These are phyloP conservation scores for Chrysosporium queenslandicum DNA, from an alignment of 2,329 filamentous ascomycete genomes.

Conservation along the genomic window DNA sequence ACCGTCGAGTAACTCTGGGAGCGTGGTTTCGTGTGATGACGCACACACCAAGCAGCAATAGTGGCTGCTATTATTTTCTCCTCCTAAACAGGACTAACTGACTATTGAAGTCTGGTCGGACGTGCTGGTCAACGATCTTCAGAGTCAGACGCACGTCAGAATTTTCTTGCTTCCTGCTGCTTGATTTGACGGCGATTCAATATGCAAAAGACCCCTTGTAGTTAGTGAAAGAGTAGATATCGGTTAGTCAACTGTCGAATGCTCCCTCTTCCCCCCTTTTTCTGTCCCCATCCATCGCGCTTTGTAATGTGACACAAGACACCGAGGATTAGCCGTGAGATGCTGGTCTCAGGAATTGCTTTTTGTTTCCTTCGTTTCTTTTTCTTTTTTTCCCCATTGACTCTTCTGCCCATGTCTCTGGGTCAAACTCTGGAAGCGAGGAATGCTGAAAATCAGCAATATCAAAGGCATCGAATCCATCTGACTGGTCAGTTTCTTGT, in stretches of 20 bases:
- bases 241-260: not conserved
- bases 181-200: no score
- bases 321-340: not conserved
- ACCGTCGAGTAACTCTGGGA: not conserved
- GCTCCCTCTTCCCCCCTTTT: not conserved
- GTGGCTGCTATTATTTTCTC: not conserved
- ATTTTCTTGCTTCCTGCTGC: not conserved
- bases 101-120: slow-evolving; percentile 4
- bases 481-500: not conserved
- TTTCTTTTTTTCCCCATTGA: not conserved
- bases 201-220: no score
- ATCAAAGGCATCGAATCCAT: not conserved
- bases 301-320: not conserved
- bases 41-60: no score
- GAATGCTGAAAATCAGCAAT: not conserved
- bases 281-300: not conserved
- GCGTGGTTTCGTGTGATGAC: not conserved
- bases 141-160: not conserved
- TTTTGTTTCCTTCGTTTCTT: not conserved
- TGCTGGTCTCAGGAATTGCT: not conserved
- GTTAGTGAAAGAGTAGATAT: not conserved
- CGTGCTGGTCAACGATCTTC: slow-evolving; percentile 3
- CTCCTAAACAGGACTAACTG: not conserved
- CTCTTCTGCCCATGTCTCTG: not conserved
- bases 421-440: slow-evolving; percentile 10